These are phyloP conservation scores for Yarrowia galli DNA, from an alignment of 1,139 yeast genomes.

Conservation along the genomic window DNA sequence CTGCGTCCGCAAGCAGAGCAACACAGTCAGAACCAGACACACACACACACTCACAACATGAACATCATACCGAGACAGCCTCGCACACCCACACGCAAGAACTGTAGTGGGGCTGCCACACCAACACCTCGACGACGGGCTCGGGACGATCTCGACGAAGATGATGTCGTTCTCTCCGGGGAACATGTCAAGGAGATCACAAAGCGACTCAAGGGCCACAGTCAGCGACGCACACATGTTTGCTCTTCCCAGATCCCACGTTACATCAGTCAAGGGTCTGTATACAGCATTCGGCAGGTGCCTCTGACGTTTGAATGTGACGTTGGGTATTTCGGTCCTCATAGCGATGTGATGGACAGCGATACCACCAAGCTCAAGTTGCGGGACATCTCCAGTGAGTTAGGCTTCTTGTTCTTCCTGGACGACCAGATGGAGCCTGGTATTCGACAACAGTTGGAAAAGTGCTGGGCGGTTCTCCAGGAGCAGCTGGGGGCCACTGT, in stretches of 20 bases:
- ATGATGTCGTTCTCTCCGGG: neutral
- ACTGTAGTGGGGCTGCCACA: constrained; percentile 26
- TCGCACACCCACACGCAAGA: constrained; percentile 31
- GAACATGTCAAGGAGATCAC: constrained; percentile 23
- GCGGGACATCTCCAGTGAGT: constrained; percentile 35
- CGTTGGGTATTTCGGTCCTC: constrained; percentile 19
- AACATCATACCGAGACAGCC: constrained; percentile 36
- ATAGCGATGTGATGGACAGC: constrained; percentile 21
- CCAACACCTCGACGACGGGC: constrained; percentile 30
- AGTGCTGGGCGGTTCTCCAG: constrained; percentile 16
- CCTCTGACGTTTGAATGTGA: constrained; percentile 33
- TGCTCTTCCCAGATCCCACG: neutral
- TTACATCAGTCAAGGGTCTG: constrained; percentile 30
- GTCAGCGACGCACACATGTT: neutral
- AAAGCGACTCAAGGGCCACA: constrained; percentile 16
- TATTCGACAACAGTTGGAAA: constrained; percentile 6
- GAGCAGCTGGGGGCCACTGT: constrained; percentile 19
- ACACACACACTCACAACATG: constrained; percentile 9
- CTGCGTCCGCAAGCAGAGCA: neutral
- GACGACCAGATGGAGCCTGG: constrained; percentile 5
- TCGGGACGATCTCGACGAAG: constrained; percentile 6
- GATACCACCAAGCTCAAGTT: constrained; percentile 8
- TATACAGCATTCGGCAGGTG: constrained; percentile 32
- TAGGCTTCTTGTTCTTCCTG: constrained; percentile 19
- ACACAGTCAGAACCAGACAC: neutral